Evolutionary conservation across 225 moss, liverwort and hornwort species (phyloP), one percentile per base, ranked within the genome.

Genomic region (Thuidium tamariscinum): DNA sequence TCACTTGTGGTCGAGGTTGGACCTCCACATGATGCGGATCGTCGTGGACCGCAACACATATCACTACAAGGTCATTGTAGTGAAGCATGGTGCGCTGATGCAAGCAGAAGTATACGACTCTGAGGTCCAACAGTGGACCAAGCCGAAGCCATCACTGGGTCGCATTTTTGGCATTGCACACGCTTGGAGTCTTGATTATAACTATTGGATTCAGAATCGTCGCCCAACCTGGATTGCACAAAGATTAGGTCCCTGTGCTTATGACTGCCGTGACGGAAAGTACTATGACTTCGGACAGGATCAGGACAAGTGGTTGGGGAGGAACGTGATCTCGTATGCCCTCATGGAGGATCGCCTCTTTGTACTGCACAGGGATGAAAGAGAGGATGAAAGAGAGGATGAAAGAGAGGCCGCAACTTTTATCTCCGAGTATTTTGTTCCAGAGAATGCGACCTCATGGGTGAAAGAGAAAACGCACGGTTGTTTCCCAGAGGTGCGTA

Each of bases 191-290:
- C n/a, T n/a, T n/a, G n/a, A n/a, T n/a, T n/a, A n/a, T n/a, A n/a
- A n/a, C n/a, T n/a, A n/a, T n/a, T n/a, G n/a, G n/a, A n/a, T n/a
- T n/a, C 30, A 0, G 15, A 4, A 11, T 60, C 2, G 3, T 5
- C 0, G 1, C 7, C 5, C n/a, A n/a, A n/a, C 16, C 4, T 63
- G 32, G 16, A 34, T 4, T 17, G 1, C 63, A 63, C 4, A 1
- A 32, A 0, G 16, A 34, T 63, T 34, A 17, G 63, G 34, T 16
- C 17, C 17, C 8, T 34, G 34, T 63, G 63, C 63, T 16, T 34
- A 62, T 8, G 62, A 62, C 8, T 63, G 63, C 9, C 16, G 16
- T 8, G 10, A 34, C 10, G 10, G 34, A n/a, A 66, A 66, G 36
- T 66, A 36, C 34, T 10, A 10, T 17, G 20, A 36, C 66, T 66